These are phyloP conservation scores for Bipolaris sorokiniana DNA, from an alignment of 2,329 filamentous ascomycete species.

Conservation along the genomic window DNA sequence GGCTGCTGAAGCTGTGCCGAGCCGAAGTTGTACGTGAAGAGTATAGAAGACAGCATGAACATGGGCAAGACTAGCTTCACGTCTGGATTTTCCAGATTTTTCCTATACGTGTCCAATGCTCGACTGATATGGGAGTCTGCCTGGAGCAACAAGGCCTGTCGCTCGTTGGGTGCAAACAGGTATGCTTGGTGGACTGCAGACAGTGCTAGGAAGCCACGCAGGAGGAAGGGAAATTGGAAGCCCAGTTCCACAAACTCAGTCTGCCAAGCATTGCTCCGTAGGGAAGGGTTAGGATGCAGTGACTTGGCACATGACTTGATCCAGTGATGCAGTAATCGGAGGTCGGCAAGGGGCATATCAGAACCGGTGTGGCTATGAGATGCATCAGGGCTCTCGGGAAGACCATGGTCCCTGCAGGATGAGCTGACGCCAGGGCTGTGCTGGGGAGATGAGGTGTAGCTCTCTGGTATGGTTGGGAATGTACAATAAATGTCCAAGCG, in stretches of 20 bases:
- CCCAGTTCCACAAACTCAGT: constrained; percentile 31
- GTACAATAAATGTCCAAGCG: constrained; percentile 41
- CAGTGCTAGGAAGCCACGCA: constrained; percentile 39
- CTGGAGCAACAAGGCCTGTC: constrained; percentile 32
- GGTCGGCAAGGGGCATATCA: constrained; percentile 35
- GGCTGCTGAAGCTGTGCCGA: constrained; percentile 35
- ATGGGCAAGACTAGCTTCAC: constrained; percentile 33
- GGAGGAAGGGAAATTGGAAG: constrained; percentile 38
- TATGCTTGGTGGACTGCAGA: constrained; percentile 38
- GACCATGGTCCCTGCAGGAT: constrained; percentile 9
- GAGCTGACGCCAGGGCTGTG: constrained; percentile 21
- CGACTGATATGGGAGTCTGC: constrained; percentile 38
- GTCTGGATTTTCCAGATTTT: constrained; percentile 29
- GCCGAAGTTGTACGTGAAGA: constrained; percentile 40
- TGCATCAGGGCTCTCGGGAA: constrained; percentile 15
- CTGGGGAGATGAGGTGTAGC: constrained; percentile 27
- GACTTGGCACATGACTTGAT: constrained; percentile 29
- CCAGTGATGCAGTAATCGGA: constrained; percentile 41
- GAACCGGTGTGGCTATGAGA: constrained; percentile 10
- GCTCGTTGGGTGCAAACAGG: constrained; percentile 25
- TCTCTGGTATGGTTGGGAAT: constrained; percentile 30
- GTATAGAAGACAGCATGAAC: constrained; percentile 37
- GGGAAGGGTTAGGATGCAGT: constrained; percentile 24
- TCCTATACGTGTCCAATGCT: constrained; percentile 32
- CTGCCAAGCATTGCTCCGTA: constrained; percentile 24